Evolutionary conservation across 1,284 basidiomycete genomes (phyloP), one percentile per base, ranked within the genome.

Genomic region (Heliocybe sulcata): DNA sequence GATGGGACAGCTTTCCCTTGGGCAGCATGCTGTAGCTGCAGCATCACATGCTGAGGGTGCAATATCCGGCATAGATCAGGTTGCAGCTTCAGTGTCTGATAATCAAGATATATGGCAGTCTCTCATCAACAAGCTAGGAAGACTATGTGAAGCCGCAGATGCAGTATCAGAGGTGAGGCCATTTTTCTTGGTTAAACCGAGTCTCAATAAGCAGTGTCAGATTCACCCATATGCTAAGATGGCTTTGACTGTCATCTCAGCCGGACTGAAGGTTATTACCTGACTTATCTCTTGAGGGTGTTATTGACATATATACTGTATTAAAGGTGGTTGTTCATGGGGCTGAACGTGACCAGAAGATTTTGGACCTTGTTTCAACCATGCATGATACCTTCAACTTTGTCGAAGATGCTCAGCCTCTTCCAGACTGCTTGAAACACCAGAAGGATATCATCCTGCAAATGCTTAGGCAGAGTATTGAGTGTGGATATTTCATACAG

Each of bases 201-300:
- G 16, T 35, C 9, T 35, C 16, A 35, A 42, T 42, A 6, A 42
- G 38, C 33, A 42, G 4, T 6, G 23, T 35, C 35, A 63, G 61
- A 55, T 62, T 45, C 61, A 63, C 53, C 61, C 63, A 16, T 62
- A 62, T 35, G 60, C 54, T 1, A 56, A 59, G 47, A 54, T 59
- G 54, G 63, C 58, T 2, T 60, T 56, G 50, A 52, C 27, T 11
- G 29, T 61, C 0, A 35, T 65, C n/a, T 52, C 55, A 11, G 53
- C 52, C 22, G 56, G 52, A 19, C 53, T 50, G 22, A 59, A 64
- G 52, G 63, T 62, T 45, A 38, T 53, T 27, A 22, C 19, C 8
- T 25, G 12, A 31, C 12, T 11, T 51, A 12, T 19, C 35, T 52
- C 35, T 38, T 45, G 14, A 51, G 29, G 16, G n/a, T 9, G 6